Evolutionary conservation across 2,329 filamentous ascomycete species (phyloP), one percentile per base, ranked within the genome.

Genomic region (Microsporum audouinii): DNA sequence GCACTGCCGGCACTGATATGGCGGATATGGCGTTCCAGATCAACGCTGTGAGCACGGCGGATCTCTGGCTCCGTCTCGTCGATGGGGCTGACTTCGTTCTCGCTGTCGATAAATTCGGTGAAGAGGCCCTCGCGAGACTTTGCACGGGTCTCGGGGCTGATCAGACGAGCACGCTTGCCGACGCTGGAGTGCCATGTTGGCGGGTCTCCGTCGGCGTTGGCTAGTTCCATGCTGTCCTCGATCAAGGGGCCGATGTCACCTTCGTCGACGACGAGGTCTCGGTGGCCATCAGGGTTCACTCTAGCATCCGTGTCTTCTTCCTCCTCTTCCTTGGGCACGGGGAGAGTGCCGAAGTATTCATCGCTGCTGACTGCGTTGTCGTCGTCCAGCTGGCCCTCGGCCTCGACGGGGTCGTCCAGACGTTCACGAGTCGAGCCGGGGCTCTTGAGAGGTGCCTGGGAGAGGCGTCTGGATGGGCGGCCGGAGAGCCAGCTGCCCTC

Each of bases 401-500:
- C 82, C 31, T 84, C 80, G 17, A 65, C 78, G 59, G 82, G 82
- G 33, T 84, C 80, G 23, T 83, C 79, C 27, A 79, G 74, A 14
- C 70, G 71, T 49, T 74, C 72, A 57, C 72, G 72, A 47, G 77
- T 68, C 6, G 75, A 76, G 47, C 71, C 74, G 55, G 75, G 71
- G 57, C 75, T 79, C 31, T 75, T 66, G 1, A 69, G 70, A 62
- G 65, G 74, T 67, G 65, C 68, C 49, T 75, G 72, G 68, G 70
- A 84, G 72, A 70, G 78, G 71, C 61, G 78, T 69, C 65, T 79
- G 78, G 79, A 72, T 64, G 81, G 79, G 61, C 86, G 85, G 14
- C 92, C 91, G 2, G 91, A 94, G 51, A 99, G 84, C 94, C 94
- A 99, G 0, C 91, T 96, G 3, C 84, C 94, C 76, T 99, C 94